Evolutionary conservation across 805 yeast genomes (phyloP), one percentile per base, ranked within the genome.

Genomic region (Saccharomyces kudriavzevii): DNA sequence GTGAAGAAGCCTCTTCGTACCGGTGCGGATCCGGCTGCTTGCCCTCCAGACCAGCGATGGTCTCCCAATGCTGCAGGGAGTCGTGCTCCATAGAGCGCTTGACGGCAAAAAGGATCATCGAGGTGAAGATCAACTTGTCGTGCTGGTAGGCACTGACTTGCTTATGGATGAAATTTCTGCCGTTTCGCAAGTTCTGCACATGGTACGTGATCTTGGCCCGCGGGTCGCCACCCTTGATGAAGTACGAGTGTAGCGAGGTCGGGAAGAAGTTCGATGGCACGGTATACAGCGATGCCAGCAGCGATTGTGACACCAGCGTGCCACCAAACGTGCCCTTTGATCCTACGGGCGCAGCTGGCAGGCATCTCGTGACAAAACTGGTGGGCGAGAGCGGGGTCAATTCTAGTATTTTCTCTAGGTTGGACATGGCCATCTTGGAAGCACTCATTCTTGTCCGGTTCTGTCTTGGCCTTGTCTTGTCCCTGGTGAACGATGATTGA

Each of bases 311-410:
- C 17, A 83, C 81, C 46, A 81, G 70, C 20, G 83, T 81, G 9
- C 91, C 90, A 1, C 90, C 90, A 69, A 84, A 85, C 0, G 84
- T 80, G 1, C 88, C 89, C 47, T 84, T 70, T 2, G 87, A 85
- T 0, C 80, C 77, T 5, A 70, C 72, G 1, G 82, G 82, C 2
- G 79, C 74, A 3, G 52, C 53, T 5, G 68, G 66, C 13, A 57
- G 51, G 48, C 56, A 45, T 24, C 52, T 55, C 2, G 69, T 64
- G 9, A 60, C 56, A 52, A 65, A 68, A 40, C 59, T 55, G 13
- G 59, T 53, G 3, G 55, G 49, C 1, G 64, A 56, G 2, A 62
- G 35, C 10, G 60, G 59, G 1, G 51, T 31, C 20, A 67, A 50
- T 48, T 60, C 63, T 29, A 67, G 55, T 46, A 64, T 53, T 46